Percentiles rank a stretch among this genome's conserved stretches.
Evolutionary conservation across 2,329 filamentous ascomycete genomes (phyloP).

Genomic region (Colletotrichum neosansevieriae): DNA sequence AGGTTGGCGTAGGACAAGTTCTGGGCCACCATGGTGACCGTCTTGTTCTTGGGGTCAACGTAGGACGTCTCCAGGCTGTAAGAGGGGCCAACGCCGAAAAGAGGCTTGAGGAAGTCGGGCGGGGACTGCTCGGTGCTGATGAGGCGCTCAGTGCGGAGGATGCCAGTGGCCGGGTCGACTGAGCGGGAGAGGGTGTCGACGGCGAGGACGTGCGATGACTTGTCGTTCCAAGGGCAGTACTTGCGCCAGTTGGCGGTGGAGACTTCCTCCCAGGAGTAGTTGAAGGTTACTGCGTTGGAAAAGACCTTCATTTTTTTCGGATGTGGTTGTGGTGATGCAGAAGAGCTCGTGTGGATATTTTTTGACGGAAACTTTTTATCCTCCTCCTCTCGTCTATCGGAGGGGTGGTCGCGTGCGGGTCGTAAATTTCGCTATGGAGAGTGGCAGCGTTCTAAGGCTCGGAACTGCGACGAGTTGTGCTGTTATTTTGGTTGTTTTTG

Average conservation of each 20-base stretch:
- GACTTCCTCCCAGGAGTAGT: conserved; percentile 99
- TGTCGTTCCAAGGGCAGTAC: conserved; percentile 99
- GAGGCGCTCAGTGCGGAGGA: conserved; percentile 71
- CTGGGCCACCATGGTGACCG: conserved; percentile 95
- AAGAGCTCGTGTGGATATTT: conserved; percentile 21
- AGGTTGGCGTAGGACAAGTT: conserved; percentile 95
- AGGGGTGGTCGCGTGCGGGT: neutral
- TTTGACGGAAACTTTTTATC: neutral
- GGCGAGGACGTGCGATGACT: conserved; percentile 94
- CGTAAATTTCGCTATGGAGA: conserved; percentile 10
- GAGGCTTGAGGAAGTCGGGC: conserved; percentile 82
- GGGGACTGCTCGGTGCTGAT: conserved; percentile 73
- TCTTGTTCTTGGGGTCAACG: conserved; percentile 85
- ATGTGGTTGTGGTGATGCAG: neutral
- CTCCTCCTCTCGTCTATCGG: conserved; percentile 4
- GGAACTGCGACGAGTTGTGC: neutral
- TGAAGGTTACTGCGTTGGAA: conserved; percentile 87
- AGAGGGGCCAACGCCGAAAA: conserved; percentile 81
- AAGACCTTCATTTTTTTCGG: conserved; percentile 86
- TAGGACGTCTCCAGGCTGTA: conserved; percentile 97
- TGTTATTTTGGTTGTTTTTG: conserved; percentile 11
- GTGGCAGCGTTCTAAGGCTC: neutral
- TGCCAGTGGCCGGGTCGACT: conserved; percentile 68
- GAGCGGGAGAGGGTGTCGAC: conserved; percentile 89
- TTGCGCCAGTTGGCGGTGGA: conserved; percentile 98